Percentiles rank a stretch among this genome's conserved stretches.
Conservation (phyloP, 805 yeast species). For the Allodekkera sacchari region DNA sequence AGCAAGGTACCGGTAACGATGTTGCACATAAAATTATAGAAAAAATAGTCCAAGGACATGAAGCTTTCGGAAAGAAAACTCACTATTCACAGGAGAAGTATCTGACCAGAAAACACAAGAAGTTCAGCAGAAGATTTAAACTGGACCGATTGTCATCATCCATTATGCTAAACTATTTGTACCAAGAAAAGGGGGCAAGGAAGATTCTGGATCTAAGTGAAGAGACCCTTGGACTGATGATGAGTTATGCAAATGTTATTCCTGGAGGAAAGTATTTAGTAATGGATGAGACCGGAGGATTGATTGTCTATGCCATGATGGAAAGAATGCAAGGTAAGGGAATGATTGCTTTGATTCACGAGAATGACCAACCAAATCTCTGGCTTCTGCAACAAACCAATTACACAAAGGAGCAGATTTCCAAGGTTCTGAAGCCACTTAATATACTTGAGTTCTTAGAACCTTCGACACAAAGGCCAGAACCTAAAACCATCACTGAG, state of each 20-base stretch:
- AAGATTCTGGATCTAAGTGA: constrained; percentile 73
- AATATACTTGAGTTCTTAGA: constrained; percentile 75
- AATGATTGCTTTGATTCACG: constrained; percentile 67
- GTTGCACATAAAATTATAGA: constrained; percentile 74
- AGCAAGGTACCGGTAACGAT: constrained; percentile 50
- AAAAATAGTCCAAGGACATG: constrained; percentile 75
- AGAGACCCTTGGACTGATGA: constrained; percentile 71
- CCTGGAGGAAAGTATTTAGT: constrained; percentile 88
- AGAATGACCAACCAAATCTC: constrained; percentile 85
- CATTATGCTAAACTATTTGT: constrained; percentile 56
- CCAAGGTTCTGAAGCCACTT: constrained; percentile 55
- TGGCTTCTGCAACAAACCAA: constrained; percentile 63
- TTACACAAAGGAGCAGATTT: constrained; percentile 43
- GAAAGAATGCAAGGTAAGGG: constrained; percentile 86
- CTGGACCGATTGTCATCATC: constrained; percentile 69
- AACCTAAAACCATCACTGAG: constrained; percentile 35
- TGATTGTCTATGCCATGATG: constrained; percentile 74
- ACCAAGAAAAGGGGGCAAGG: constrained; percentile 67
- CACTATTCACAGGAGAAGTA: constrained; percentile 87
- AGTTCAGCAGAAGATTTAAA: constrained; percentile 79
- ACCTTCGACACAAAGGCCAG: constrained; percentile 53
- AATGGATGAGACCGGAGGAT: constrained; percentile 91
- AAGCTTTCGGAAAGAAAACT: constrained; percentile 82
- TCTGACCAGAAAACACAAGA: constrained; percentile 82
- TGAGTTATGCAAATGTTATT: constrained; percentile 72